Percentiles rank a stretch among this genome's conserved stretches.
These are phyloP conservation scores for Pisolithus thermaeus DNA, from an alignment of 1,284 basidiomycete species.

Conservation along the genomic window DNA sequence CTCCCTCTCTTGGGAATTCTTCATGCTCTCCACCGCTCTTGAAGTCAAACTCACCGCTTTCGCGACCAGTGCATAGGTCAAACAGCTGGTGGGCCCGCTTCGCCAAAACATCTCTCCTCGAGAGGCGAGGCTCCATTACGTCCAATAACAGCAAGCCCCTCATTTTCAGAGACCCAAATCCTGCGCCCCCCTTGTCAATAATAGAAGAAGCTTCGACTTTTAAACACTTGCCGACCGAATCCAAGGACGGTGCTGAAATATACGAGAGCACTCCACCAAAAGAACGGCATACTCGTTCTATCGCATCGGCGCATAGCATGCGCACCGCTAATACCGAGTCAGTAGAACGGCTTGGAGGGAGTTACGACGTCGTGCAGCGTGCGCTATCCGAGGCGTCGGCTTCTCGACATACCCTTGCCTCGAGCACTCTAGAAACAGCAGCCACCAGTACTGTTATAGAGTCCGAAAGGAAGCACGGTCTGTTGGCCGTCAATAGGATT, in stretches of 20 bases:
- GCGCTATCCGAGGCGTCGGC: slow-evolving; percentile 34
- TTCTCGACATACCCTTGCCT: slow-evolving; percentile 12
- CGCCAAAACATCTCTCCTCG: slow-evolving; percentile 37
- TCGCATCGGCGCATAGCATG: slow-evolving; percentile 45
- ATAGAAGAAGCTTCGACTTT: slow-evolving; percentile 46
- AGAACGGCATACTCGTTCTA: slow-evolving; percentile 38
- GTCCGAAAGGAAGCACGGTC: slow-evolving; percentile 17
- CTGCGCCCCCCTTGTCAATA: slow-evolving; percentile 52
- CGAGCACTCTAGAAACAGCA: not conserved
- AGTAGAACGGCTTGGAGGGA: slow-evolving; percentile 57
- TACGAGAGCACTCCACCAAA: slow-evolving; percentile 1
- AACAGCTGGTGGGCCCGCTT: slow-evolving; percentile 46
- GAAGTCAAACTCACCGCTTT: slow-evolving; percentile 27
- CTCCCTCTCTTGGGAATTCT: slow-evolving; percentile 2
- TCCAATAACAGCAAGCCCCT: slow-evolving; percentile 39
- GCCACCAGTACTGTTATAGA: not conserved
- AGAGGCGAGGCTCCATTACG: slow-evolving; percentile 32
- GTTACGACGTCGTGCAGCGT: slow-evolving; percentile 63
- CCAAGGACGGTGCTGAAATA: slow-evolving; percentile 14
- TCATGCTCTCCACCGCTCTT: slow-evolving; percentile 13
- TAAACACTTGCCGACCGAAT: slow-evolving; percentile 30
- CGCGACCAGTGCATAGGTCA: slow-evolving; percentile 31
- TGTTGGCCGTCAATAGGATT: slow-evolving; percentile 9
- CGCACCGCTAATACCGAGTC: slow-evolving; percentile 59
- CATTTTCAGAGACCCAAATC: slow-evolving; percentile 69